A percentile compares a stretch with the other conserved stretches of the same genome.
These are phyloP conservation scores for Talaromyces marneffei DNA, from an alignment of 2,329 filamentous ascomycete genomes.

Conservation along the genomic window DNA sequence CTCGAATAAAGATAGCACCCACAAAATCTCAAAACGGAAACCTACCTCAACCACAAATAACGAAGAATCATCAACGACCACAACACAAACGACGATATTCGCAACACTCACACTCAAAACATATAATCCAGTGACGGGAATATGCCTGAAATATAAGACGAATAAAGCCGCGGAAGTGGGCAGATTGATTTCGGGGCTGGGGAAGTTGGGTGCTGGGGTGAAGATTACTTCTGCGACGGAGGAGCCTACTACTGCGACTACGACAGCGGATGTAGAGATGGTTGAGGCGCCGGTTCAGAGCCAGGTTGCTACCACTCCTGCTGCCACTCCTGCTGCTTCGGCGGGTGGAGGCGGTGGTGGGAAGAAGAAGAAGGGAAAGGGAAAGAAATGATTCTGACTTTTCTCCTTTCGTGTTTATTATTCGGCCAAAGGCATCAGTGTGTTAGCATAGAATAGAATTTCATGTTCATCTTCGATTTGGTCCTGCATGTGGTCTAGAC, in stretches of 20 bases:
- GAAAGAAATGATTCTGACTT: slow-evolving; percentile 52
- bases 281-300: slow-evolving; percentile 20
- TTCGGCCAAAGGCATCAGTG: neutral
- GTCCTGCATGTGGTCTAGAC: neutral
- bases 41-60: neutral
- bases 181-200: slow-evolving; percentile 70
- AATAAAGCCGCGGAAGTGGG: slow-evolving; percentile 87
- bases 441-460: neutral
- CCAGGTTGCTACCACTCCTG: slow-evolving; percentile 17
- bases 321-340: slow-evolving; percentile 20
- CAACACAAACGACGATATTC: slow-evolving; percentile 14
- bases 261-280: slow-evolving; percentile 35
- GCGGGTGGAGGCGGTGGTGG: slow-evolving; percentile 20
- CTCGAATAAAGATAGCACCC: slow-evolving; percentile 15
- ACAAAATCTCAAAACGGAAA: slow-evolving; percentile 5
- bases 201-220: slow-evolving; percentile 63
- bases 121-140: slow-evolving; percentile 75
- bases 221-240: slow-evolving; percentile 53
- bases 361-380: slow-evolving; percentile 65
- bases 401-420: neutral
- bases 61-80: neutral
- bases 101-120: slow-evolving; percentile 81
- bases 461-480: neutral
- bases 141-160: slow-evolving; percentile 83
- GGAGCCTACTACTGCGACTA: slow-evolving; percentile 41